Base-by-base conservation (phyloP, 306 rosid genomes). In the Prunus padus region DNA sequence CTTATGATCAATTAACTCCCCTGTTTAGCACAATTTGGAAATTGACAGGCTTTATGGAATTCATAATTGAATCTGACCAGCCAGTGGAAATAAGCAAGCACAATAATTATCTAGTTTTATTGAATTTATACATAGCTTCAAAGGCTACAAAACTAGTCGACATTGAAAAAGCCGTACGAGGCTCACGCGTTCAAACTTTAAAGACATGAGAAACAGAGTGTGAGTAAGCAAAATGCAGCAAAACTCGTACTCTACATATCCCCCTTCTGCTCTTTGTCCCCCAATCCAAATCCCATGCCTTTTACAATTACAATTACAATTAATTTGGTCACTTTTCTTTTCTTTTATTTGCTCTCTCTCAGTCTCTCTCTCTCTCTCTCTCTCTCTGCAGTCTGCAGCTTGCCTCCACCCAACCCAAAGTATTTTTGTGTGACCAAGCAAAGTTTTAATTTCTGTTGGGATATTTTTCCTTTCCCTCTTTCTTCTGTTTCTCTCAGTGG, bases 141-240 rank as follows among this genome's bases (percentile, higher is more conserved):
- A 6, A 51, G 28, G 61, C 61, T 55, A n/a, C 0, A n/a, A 15
- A 51, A 51, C 15, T n/a, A 3, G 61, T 8, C 4, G 61, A n/a
- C 14, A 19, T 59, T 25, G 64, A 59, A 59, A 26, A 59, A 16
- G 12, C 64, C 64, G 64, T 59, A 59, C 64, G 37, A 61, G n/a
- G 66, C 42, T 61, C 66, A 61, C 42, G 66, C 66, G 42, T 61
- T 61, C 66, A 61, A 59, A 15, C 66, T 28, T 30, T 61, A 30
- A 59, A 59, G 65, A 25, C 37, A 26, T 5, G 4, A 61, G 20
- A 10, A 14, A 19, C 56, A 16, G n/a, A 61, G 20, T 15, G 66
- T 28, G 66, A 61, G 44, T 26, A 59, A 59, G 33, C 31, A 33
- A 59, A 25, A 0, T 28, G 42, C 42, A 61, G 66, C n/a, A 26